Evolutionary conservation across 1,284 basidiomycete species (phyloP), one percentile per base, ranked within the genome.

Genomic region (Nidula niveotomentosa): DNA sequence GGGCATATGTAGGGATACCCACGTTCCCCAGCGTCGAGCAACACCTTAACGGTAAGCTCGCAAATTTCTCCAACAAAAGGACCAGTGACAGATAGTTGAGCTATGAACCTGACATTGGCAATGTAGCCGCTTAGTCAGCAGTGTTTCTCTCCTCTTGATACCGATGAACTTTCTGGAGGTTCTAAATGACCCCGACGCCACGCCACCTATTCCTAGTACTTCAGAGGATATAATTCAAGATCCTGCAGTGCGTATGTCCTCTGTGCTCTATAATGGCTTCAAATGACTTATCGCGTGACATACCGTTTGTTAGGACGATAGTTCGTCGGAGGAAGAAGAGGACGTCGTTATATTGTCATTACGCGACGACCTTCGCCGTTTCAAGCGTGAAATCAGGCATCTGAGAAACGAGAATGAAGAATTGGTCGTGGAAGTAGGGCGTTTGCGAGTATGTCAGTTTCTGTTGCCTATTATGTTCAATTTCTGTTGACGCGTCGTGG

Each of bases 381-480:
- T 49, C 13, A 51, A 43, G 33, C 49, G 49, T 15, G 37, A 39
- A 23, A 51, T 41, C 1, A 51, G 33, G 41, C 49, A 30, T 13
- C 49, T 51, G 12, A n/a, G n/a, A 10, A 41, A 17, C 9, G 49
- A 51, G 37, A 51, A 41, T 23, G 49, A 51, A 10, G 49, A 17
- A 17, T 37, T 51, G 13, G 23, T n/a, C n/a, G 49, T 17, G 17
- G 49, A 44, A 23, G 17, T 51, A 37, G 5, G 13, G 10, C 48
- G 35, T 12, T 36, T 36, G 35, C 23, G 48, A 12, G 48, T 49
- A 36, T 23, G 48, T 49, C 23, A 17, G 12, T 2, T n/a, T 49
- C 34, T 10, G 45, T 15, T 18, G 45, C 6, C 45, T 18, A 17
- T 17, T 30, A 8, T 17, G 23, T 30, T 15, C 45, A 30, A 47